Conservation (phyloP, 805 yeast genomes). For the Cyberlindnera meyerae region DNA sequence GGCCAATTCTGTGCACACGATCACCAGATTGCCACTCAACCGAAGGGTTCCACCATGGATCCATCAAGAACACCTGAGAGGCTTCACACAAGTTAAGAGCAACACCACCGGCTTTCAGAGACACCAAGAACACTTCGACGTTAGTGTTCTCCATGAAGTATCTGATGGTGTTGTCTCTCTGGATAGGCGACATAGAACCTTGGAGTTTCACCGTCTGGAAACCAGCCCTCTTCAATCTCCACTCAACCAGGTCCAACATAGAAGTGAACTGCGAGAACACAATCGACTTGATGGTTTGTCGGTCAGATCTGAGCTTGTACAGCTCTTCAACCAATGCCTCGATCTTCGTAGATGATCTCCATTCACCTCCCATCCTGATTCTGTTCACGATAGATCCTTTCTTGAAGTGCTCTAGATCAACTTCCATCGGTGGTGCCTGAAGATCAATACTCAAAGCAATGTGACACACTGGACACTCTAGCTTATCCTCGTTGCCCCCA, state of each 20-base stretch:
- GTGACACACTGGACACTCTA: conserved; percentile 95
- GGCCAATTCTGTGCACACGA: conserved; percentile 97
- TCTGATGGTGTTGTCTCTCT: conserved; percentile 85
- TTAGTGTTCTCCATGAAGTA: conserved; percentile 89
- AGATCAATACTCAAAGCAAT: conserved; percentile 88
- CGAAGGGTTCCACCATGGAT: conserved; percentile 99
- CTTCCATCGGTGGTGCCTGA: conserved; percentile 78
- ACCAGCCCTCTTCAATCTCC: conserved; percentile 94
- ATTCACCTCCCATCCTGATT: conserved; percentile 77
- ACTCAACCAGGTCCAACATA: conserved; percentile 92
- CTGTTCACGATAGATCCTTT: conserved; percentile 78
- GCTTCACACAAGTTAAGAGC: conserved; percentile 96
- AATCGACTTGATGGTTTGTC: conserved; percentile 87
- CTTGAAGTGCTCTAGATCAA: conserved; percentile 47
- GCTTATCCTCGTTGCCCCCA: conserved; percentile 49
- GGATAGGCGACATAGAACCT: conserved; percentile 96
- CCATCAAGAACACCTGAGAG: conserved; percentile 90
- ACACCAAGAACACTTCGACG: conserved; percentile 91
- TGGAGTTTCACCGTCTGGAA: conserved; percentile 90
- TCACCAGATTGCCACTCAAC: conserved; percentile 99
- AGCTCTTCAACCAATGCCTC: conserved; percentile 94
- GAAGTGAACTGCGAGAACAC: conserved; percentile 97
- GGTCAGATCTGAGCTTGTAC: conserved; percentile 78
- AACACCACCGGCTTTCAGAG: conserved; percentile 98
- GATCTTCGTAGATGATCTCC: conserved; percentile 94